phyloP scores from a whole-genome alignment of 2,329 filamentous ascomycete genomes.

The Cercospora sp. region DNA sequence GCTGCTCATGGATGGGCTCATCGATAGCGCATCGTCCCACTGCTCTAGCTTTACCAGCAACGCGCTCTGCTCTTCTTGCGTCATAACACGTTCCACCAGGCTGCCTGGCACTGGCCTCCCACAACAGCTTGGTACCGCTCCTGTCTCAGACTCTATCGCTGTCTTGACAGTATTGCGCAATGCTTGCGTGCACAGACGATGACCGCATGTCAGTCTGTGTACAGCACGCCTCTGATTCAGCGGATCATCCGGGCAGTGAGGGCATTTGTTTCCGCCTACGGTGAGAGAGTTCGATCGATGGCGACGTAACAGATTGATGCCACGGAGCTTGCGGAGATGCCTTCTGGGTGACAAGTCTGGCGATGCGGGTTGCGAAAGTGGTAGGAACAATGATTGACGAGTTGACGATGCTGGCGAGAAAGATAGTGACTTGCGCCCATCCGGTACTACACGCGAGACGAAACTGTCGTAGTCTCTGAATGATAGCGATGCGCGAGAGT shows the following conservation, averaged over 20 bases:
- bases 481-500: slow-evolving; percentile 34
- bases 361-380: slow-evolving; percentile 31
- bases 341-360: slow-evolving; percentile 35
- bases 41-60: slow-evolving; percentile 38
- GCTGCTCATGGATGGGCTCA: slow-evolving; percentile 21
- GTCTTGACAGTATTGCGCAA: slow-evolving; percentile 41
- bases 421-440: slow-evolving; percentile 33
- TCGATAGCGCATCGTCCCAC: slow-evolving; percentile 36
- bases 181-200: slow-evolving; percentile 39
- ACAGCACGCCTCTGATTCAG: slow-evolving; percentile 33
- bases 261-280: slow-evolving; percentile 33
- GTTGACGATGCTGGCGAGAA: slow-evolving; percentile 35
- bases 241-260: slow-evolving; percentile 37
- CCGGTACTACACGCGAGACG: slow-evolving; percentile 31
- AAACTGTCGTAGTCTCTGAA: slow-evolving; percentile 41
- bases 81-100: slow-evolving; percentile 44
- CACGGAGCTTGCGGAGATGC: slow-evolving; percentile 39
- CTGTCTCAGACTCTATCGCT: slow-evolving; percentile 36
- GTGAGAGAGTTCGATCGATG: slow-evolving; percentile 33
- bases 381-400: slow-evolving; percentile 36
- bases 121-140: slow-evolving; percentile 45
- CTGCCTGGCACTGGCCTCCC: slow-evolving; percentile 43
- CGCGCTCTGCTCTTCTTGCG: slow-evolving; percentile 42
- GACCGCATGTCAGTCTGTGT: slow-evolving; percentile 40
- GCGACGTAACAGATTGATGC: slow-evolving; percentile 37